Conservation (phyloP, 495 filamentous ascomycete species). For the Neurospora sp. region DNA sequence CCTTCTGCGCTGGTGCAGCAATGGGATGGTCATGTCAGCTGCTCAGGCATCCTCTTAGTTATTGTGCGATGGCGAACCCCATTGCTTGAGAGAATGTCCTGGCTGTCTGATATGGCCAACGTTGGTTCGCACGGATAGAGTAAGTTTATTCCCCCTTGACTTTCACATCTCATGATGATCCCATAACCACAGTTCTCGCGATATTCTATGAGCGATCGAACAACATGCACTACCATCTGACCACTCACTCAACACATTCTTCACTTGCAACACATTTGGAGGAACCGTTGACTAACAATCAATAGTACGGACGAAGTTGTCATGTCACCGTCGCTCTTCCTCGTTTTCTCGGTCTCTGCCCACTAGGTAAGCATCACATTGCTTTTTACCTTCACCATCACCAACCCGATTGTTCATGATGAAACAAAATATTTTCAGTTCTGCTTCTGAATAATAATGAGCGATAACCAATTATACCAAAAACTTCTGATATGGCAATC, state of each 20-base stretch:
- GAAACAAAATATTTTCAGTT: constrained; percentile 75
- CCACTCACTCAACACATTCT: constrained; percentile 16
- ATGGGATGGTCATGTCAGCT: not conserved
- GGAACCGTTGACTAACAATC: constrained; percentile 11
- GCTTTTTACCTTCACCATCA: not conserved
- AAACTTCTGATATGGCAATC: constrained; percentile 38
- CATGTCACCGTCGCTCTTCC: not conserved
- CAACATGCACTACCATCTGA: constrained; percentile 99
- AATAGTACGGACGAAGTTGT: constrained; percentile 1
- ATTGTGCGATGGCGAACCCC: not conserved
- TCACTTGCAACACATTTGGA: constrained; percentile 9
- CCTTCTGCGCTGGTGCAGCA: not conserved
- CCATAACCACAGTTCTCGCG: constrained; percentile 44
- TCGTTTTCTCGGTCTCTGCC: not conserved
- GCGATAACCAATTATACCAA: constrained; percentile 74
- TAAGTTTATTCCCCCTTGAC: constrained; percentile 6
- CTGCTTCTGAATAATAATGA: constrained; percentile 84
- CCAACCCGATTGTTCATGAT: constrained; percentile 49
- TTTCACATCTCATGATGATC: constrained; percentile 44
- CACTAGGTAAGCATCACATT: constrained; percentile 11
- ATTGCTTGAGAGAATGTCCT: not conserved
- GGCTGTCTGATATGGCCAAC: not conserved
- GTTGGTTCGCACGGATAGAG: not conserved
- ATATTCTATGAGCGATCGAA: constrained; percentile 81
- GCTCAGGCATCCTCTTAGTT: not conserved